Base-by-base conservation (phyloP, 1,284 basidiomycete genomes). In the Pseudozyma hubeiensis region DNA sequence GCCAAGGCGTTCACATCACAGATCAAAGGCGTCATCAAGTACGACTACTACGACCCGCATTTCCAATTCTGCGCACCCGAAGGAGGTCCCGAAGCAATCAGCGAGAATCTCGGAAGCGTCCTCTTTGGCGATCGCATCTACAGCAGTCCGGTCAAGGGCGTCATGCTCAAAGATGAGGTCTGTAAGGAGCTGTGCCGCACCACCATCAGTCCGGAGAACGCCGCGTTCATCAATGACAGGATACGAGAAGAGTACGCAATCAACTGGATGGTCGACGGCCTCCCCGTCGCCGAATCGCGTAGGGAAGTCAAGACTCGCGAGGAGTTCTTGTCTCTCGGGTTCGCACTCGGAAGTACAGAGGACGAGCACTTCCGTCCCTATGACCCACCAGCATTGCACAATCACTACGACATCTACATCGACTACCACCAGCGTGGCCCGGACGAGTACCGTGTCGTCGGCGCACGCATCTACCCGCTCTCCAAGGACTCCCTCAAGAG, bases 111-210 rank as follows among this genome's bases (percentile, higher is more conserved):
- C 30, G 96, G 96, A 5, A 93, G 93, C 33, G 94, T 97, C 70
- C 87, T 99, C 14, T 97, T 97, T 79, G 96, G 96, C 33, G 96
- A 99, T 87, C 89, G 96, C 65, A 94, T 99, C 82, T 93, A 95
- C 85, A 91, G 91, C 83, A 93, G 93, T 8, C 91, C 92, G 3
- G 95, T 94, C 81, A 88, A 94, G 77, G 90, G 93, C 59, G 87
- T 88, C 84, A 93, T 94, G 91, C 84, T 91, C 40, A 84, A 89
- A 80, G 88, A 90, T 68, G 87, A 87, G 43, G 90, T 90, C 3
- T 99, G 96, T 84, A 88, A 89, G 76, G 88, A 88, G 11, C 88
- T 98, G 4, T 98, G 96, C 85, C 87, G 86, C 30, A 85, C 87
- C 10, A 86, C 87, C 30, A 88, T 97, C 13, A 88, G 90, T 0